Evolutionary conservation across 331 rosid genomes (phyloP), one percentile per base, ranked within the genome.

Genomic region (Rhamnella rubrinervis): DNA sequence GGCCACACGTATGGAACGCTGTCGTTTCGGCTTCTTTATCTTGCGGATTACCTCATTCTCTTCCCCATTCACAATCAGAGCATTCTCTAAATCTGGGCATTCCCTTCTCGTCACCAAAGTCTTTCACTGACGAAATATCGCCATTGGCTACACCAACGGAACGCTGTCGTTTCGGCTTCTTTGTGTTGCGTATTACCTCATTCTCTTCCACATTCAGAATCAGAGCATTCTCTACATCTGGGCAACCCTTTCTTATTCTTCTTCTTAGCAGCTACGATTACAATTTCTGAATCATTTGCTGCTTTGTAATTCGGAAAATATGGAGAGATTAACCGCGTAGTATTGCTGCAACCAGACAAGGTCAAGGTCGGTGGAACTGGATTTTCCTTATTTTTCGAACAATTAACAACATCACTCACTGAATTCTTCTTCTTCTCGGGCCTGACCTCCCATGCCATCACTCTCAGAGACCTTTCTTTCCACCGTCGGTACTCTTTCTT

Each of bases 291-390:
- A 20, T 12, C 16, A 11, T 15, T 3, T 59, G n/a, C 44, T 20
- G n/a, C 56, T 35, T 15, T 4, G 3, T 47, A 60, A 49, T 61
- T 9, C 61, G 35, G 61, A 61, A 71, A 71, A 52, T 71, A 71
- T 0, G 68, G 75, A 37, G 75, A 71, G 6, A 71, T 61, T 15
- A 71, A 61, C n/a, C 60, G 53, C 28, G 18, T 1, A 4, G 58
- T 10, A 10, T 55, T 37, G 23, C 23, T 6, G 20, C 39, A 0
- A 6, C 11, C 6, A 20, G 55, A 44, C 14, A 44, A 44, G 49
- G 2, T 8, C 14, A 44, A 14, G 0, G 11, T 44, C 14, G 49
- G 49, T 44, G 35, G 5, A 31, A 44, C 14, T 44, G 55, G 14
- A 0, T 9, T 63, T 14, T 14, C 2, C 56, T 7, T 23, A 9